Base-by-base conservation (phyloP, 805 yeast genomes). In the Saturnispora diversa region DNA sequence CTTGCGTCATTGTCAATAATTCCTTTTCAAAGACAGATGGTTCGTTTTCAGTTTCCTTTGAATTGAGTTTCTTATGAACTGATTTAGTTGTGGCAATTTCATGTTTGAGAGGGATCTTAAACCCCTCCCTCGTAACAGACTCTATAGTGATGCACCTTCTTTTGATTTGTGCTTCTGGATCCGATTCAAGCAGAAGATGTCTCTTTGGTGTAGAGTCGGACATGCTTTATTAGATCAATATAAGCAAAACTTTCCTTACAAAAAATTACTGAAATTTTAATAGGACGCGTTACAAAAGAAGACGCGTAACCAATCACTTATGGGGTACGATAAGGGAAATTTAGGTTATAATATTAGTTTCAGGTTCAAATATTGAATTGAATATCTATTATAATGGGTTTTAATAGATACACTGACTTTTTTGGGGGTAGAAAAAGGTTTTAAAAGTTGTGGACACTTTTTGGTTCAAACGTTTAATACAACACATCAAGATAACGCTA, bases 1-100 rank as follows among this genome's bases (percentile, higher is more conserved):
- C 53, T 31, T 59, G 57, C 3, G 69, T 58, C 69, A 75, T 66
- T 5, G 62, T 50, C 17, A 65, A 49, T 43, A 76, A 57, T 46
- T 75, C 80, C 43, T 66, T 64, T 53, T 76, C 82, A 47, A 76
- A 75, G 20, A 63, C 58, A 16, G 77, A 69, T 1, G 69, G 68
- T 44, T 66, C 68, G 17, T 46, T 47, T 12, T 60, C 63, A 2
- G 50, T 38, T 40, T 60, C 62, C 3, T 48, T 37, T 1, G 55
- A 44, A 3, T 48, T 50, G 12, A 61, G 45, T 40, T 60, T 57
- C 24, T 49, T 45, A 40, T 60, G 63, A 12, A 60, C 39, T 10
- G 49, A 46, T 17, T 44, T 40, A 6, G 56, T 46, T 31, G 47
- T 49, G 26, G 56, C 54, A 16, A 31, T 20, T 9, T 50, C 40